Evolutionary conservation across 768 basidiomycete species (phyloP).

Genomic region (Hebeloma cylindrosporum): DNA sequence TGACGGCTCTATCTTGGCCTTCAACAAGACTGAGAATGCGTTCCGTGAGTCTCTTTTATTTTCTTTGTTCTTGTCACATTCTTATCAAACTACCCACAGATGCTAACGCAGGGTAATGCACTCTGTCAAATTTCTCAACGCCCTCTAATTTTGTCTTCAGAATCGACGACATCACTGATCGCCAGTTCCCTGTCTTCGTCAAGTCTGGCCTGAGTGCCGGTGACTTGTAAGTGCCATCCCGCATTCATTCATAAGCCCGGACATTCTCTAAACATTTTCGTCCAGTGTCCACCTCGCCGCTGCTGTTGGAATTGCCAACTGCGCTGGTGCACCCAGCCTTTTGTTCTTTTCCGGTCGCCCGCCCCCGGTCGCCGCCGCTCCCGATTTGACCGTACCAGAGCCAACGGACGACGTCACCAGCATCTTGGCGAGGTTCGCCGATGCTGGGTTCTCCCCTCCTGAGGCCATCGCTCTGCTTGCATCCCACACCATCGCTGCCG

Average conservation of each 20-base stretch:
- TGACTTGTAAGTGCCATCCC: constrained; percentile 22
- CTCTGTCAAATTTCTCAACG: background rate
- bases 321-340: constrained; percentile 35
- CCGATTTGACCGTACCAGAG: constrained; percentile 21
- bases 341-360: constrained; percentile 30
- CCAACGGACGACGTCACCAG: constrained; percentile 24
- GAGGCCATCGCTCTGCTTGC: constrained; percentile 29
- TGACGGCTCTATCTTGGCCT: constrained; percentile 28
- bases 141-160: constrained; percentile 12
- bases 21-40: constrained; percentile 23
- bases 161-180: constrained; percentile 23
- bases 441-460: constrained; percentile 27
- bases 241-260: background rate
- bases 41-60: constrained; percentile 19
- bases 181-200: constrained; percentile 24
- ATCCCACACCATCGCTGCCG: constrained; percentile 30
- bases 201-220: constrained; percentile 18
- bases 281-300: constrained; percentile 24
- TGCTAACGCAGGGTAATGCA: constrained; percentile 17
- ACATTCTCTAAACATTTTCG: background rate
- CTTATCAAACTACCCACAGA: constrained; percentile 2
- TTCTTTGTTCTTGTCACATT: background rate
- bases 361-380: constrained; percentile 17
- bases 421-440: constrained; percentile 29
- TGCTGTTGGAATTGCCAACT: constrained; percentile 33